Conservation (phyloP, 352 stramenopile species). For the Phytophthora foliorum region DNA sequence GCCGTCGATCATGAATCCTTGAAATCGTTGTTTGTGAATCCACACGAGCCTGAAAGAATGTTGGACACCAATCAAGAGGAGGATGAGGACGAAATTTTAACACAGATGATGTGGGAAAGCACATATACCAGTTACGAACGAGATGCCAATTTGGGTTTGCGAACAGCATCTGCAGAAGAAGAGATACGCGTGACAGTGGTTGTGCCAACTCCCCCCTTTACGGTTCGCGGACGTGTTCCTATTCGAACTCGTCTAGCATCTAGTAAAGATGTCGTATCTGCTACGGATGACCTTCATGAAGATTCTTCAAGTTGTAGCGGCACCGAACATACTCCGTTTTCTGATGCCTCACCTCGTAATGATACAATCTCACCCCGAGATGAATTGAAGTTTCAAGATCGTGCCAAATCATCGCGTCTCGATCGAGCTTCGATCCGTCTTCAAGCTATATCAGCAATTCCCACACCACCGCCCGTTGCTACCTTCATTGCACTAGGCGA, state of each 20-base stretch:
- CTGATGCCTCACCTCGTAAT: not conserved
- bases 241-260: slow-evolving; percentile 35
- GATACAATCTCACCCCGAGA: not conserved
- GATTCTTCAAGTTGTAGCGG: slow-evolving; percentile 1
- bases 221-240: slow-evolving; percentile 46
- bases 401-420: not conserved
- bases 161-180: not conserved
- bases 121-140: slow-evolving; percentile 27
- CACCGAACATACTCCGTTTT: not conserved
- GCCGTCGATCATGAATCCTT: not conserved
- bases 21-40: not conserved
- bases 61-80: not conserved
- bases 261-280: not conserved
- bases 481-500: slow-evolving; percentile 28
- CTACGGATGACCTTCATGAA: slow-evolving; percentile 2
- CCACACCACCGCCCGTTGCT: slow-evolving; percentile 10
- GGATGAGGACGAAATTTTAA: slow-evolving; percentile 15
- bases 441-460: not conserved
- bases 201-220: slow-evolving; percentile 19
- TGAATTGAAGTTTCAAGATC: not conserved
- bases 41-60: not conserved
- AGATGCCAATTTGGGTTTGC: not conserved
- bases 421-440: not conserved
- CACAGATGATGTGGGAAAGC: slow-evolving; percentile 21
- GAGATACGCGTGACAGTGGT: not conserved